phyloP scores from a whole-genome alignment of 2,329 filamentous ascomycete genomes.

The Rutstroemia sydowiana region DNA sequence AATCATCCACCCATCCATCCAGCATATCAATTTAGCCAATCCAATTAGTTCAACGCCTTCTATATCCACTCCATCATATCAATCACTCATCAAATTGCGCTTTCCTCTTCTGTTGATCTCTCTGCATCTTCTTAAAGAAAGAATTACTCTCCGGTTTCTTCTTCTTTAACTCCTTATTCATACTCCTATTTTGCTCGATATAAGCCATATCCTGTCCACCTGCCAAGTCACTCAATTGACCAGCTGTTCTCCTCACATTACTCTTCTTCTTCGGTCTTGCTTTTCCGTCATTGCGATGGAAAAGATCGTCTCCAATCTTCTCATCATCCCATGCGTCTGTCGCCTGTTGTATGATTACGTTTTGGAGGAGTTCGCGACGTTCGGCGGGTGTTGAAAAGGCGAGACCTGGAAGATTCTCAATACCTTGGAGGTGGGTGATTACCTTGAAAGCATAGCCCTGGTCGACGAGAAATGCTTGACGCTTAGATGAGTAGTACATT shows the following conservation, averaged over 20 bases:
- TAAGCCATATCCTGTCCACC: constrained; percentile 98
- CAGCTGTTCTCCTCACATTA: constrained; percentile 72
- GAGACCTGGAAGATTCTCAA: constrained; percentile 74
- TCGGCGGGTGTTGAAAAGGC: constrained; percentile 74
- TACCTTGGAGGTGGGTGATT: constrained; percentile 88
- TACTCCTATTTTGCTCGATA: constrained; percentile 70
- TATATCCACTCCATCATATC: not conserved
- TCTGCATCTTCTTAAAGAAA: constrained; percentile 59
- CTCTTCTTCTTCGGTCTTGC: constrained; percentile 44
- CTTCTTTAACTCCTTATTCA: constrained; percentile 60
- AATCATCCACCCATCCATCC: too few species aligned
- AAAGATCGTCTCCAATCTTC: constrained; percentile 48
- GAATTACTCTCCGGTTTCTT: constrained; percentile 48
- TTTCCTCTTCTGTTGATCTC: constrained; percentile 52
- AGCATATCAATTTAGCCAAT: constrained; percentile 1
- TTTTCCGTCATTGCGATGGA: constrained; percentile 38
- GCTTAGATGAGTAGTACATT: constrained; percentile 95
- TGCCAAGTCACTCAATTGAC: constrained; percentile 75
- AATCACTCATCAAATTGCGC: constrained; percentile 34
- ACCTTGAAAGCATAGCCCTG: constrained; percentile 99
- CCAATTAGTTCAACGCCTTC: not conserved
- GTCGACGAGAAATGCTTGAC: constrained; percentile 94
- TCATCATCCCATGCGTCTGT: constrained; percentile 47
- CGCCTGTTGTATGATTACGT: constrained; percentile 67
- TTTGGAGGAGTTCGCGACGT: constrained; percentile 77